These are phyloP conservation scores for Haematococcus lacustris DNA, from an alignment of 139 green algal genomes.

Conservation along the genomic window DNA sequence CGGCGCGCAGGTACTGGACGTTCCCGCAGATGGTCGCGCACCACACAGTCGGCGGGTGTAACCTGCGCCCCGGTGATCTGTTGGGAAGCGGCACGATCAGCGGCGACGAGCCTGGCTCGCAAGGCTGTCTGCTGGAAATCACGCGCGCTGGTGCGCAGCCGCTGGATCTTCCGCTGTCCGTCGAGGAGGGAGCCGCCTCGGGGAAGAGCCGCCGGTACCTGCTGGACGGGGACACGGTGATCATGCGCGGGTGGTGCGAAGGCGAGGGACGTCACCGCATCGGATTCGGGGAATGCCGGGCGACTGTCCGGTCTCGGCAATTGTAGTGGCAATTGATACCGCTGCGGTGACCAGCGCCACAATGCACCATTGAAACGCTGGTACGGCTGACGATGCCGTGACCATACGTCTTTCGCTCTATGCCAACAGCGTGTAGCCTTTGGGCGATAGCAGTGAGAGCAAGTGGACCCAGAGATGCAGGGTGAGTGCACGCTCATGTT, in stretches of 20 bases:
- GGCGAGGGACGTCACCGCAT: conserved; percentile 35
- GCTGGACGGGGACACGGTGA: conserved; percentile 71
- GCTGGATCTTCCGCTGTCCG: conserved; percentile 23
- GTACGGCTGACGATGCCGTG: neutral
- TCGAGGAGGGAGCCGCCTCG: neutral
- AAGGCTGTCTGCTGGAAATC: conserved; percentile 63
- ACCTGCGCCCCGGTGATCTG: conserved; percentile 76
- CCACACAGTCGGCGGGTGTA: conserved; percentile 83
- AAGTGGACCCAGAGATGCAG: too few relatives aligned
- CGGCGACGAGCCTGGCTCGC: conserved; percentile 16
- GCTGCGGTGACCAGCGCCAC: neutral
- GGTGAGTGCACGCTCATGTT: too few relatives aligned
- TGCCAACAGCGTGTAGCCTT: too few relatives aligned
- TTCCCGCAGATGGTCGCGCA: conserved; percentile 88
- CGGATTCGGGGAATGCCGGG: conserved; percentile 74
- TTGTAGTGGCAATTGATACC: neutral
- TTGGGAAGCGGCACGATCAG: conserved; percentile 83
- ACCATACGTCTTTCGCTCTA: neutral
- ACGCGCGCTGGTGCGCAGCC: conserved; percentile 37
- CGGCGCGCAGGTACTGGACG: conserved; percentile 73
- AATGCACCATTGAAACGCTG: neutral
- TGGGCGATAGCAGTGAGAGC: too few relatives aligned
- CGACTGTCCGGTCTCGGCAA: conserved; percentile 20
- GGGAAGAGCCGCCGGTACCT: conserved; percentile 39
- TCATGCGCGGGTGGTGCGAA: conserved; percentile 56